phyloP scores from a whole-genome alignment of 257 asterid genomes.

The Penstemon newberryi region DNA sequence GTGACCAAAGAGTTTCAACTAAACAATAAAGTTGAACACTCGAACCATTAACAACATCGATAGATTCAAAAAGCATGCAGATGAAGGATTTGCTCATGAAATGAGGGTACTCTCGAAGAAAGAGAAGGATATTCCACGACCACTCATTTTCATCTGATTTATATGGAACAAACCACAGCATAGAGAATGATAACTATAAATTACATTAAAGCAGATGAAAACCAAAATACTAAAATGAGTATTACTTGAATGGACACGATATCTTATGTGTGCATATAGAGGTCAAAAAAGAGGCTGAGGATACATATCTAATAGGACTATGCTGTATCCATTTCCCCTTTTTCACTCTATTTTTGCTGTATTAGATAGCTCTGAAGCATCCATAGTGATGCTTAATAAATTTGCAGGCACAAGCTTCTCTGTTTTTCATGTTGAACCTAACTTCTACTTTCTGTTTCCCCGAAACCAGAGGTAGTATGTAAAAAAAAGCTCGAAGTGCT shows the following conservation, averaged over 20 bases:
- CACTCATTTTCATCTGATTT: background rate
- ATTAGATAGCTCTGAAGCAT: background rate
- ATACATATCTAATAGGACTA: background rate
- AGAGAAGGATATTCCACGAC: background rate
- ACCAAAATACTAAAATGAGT: background rate
- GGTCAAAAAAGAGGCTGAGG: background rate
- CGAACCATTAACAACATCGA: constrained; percentile 3
- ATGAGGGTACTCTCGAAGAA: background rate
- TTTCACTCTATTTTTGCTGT: background rate
- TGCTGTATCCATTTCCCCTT: background rate
- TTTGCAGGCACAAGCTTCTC: constrained; percentile 4
- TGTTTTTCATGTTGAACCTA: background rate
- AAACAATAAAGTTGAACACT: constrained; percentile 10
- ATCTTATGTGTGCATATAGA: background rate
- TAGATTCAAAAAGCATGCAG: constrained; percentile 5
- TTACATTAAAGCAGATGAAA: background rate
- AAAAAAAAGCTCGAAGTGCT: background rate
- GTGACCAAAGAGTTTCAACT: constrained; percentile 10
- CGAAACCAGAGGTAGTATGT: background rate
- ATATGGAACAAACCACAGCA: background rate
- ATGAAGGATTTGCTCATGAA: background rate
- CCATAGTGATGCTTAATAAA: background rate
- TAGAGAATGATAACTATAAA: background rate
- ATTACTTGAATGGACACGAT: background rate
- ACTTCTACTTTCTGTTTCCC: constrained; percentile 10